Conservation (phyloP, 331 rosid genomes). For the Quercus phellos region DNA sequence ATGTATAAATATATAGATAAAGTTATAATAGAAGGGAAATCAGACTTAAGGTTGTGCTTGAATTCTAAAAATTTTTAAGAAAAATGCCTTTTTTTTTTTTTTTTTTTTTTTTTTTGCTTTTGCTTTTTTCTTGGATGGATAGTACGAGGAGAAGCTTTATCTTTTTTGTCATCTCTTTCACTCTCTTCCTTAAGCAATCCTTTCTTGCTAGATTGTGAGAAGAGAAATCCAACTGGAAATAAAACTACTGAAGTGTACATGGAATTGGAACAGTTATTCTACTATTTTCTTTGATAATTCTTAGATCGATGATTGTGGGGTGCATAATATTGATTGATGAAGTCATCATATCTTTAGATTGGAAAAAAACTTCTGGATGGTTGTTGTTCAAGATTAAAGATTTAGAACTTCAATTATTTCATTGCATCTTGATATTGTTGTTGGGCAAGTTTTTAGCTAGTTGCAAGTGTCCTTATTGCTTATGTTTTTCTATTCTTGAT, state of each 20-base stretch:
- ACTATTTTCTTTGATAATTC: not conserved
- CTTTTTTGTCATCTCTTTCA: not conserved
- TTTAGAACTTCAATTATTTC: not conserved
- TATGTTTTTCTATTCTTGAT: constrained; percentile 10
- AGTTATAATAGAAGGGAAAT: not conserved
- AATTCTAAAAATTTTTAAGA: not conserved
- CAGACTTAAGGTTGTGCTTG: not conserved
- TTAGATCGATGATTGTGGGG: not conserved
- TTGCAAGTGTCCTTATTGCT: not conserved
- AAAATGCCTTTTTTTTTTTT: not conserved
- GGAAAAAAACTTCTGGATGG: not conserved
- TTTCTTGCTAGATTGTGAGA: not conserved
- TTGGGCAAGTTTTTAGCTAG: not conserved
- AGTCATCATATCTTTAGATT: not conserved
- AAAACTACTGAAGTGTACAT: not conserved
- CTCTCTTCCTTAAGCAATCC: not conserved
- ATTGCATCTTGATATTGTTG: not conserved
- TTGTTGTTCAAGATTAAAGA: not conserved
- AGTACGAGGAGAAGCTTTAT: not conserved
- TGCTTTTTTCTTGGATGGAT: not conserved
- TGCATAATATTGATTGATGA: not conserved
- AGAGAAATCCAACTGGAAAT: not conserved
- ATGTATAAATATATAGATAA: not conserved
- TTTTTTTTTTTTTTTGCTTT: not conserved
- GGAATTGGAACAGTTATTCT: not conserved